Conservation (phyloP, 176 grass and related monocot species). For the Calamus simplicifolius region DNA sequence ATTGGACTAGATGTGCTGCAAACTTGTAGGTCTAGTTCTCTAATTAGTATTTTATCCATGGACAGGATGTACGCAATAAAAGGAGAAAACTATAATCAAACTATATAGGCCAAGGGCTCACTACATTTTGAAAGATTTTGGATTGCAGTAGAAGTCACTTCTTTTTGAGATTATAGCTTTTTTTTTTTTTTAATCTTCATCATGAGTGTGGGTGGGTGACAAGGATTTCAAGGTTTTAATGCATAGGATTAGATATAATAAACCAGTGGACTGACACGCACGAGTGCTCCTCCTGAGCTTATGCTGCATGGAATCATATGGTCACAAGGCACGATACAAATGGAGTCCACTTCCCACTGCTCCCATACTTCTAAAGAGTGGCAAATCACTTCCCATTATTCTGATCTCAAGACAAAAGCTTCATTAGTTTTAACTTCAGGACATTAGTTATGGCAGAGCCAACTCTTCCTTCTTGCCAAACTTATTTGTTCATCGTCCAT, state of each 20-base stretch:
- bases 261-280: not conserved
- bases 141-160: too few relatives aligned
- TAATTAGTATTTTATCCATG: too few relatives aligned
- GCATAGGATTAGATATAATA: not conserved
- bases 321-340: not conserved
- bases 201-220: not conserved
- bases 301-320: not conserved
- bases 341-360: not conserved
- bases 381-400: not conserved
- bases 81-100: too few relatives aligned
- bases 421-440: not conserved
- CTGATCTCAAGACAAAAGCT: not conserved
- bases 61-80: too few relatives aligned
- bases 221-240: slow-evolving; percentile 10
- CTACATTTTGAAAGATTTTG: too few relatives aligned
- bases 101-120: too few relatives aligned
- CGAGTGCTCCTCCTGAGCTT: slow-evolving; percentile 14
- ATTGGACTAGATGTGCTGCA: too few relatives aligned
- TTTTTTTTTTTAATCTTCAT: not conserved
- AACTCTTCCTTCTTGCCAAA: too few relatives aligned
- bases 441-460: too few relatives aligned
- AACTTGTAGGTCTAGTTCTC: too few relatives aligned
- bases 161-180: too few relatives aligned
- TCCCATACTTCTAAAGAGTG: not conserved
- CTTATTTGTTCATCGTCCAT: too few relatives aligned